A percentile compares a stretch with the other conserved stretches of the same genome.
These are phyloP conservation scores for sunflower (Helianthus annuus) DNA, from an alignment of 129 eudicot species.

Conservation along the genomic window DNA sequence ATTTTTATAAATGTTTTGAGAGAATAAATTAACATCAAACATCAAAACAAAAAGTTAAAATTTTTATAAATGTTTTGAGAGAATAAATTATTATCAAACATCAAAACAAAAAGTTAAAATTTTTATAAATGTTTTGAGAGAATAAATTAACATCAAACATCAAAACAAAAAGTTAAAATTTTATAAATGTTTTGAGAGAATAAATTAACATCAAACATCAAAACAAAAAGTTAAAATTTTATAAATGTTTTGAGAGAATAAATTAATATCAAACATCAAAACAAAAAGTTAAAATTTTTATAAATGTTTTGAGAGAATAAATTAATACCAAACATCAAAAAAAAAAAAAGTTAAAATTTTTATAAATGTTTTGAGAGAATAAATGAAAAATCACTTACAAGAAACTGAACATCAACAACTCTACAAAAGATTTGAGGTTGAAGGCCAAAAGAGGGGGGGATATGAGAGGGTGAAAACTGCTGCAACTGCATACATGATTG, in stretches of 20 bases:
- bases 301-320: background rate
- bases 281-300: background rate
- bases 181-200: background rate
- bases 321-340: constrained; percentile 1
- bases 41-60: background rate
- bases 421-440: constrained; percentile 80
- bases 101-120: background rate
- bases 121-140: background rate
- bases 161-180: background rate
- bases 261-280: constrained; percentile 1
- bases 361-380: background rate
- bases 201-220: constrained; percentile 3
- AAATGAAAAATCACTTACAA: constrained; percentile 45
- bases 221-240: background rate
- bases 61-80: background rate
- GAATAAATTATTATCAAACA: too few relatives aligned
- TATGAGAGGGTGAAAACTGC: constrained; percentile 47
- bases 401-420: constrained; percentile 75
- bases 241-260: background rate
- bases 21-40: too few relatives aligned
- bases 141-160: too few relatives aligned
- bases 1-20: background rate
- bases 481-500: constrained; percentile 42
- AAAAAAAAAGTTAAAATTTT: background rate
- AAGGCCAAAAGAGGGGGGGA: constrained; percentile 68